Conservation (phyloP, 2,329 filamentous ascomycete species). For the Hirsutella thompsonii region DNA sequence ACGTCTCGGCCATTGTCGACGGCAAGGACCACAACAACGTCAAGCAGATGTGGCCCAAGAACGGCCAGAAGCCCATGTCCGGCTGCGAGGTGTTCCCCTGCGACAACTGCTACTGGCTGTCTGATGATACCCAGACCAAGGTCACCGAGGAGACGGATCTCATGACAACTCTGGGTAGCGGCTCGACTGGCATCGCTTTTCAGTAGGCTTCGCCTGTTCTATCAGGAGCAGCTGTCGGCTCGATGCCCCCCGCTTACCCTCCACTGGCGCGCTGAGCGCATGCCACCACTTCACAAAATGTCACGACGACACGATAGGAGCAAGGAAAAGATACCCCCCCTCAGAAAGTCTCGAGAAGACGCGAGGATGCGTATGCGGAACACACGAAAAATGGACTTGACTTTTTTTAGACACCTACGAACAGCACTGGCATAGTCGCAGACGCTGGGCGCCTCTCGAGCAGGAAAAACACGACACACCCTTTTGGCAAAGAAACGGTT, state of each 20-base stretch:
- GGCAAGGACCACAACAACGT: slow-evolving; percentile 35
- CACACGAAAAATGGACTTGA: no score
- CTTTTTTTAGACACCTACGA: no score
- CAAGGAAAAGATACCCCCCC: slow-evolving; percentile 4
- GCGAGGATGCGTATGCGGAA: no score
- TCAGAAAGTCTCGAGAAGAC: no score
- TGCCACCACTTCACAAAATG: slow-evolving; percentile 2
- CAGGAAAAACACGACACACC: no score
- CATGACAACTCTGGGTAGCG: slow-evolving; percentile 35
- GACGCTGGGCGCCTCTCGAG: no score
- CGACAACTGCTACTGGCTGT: slow-evolving; percentile 37
- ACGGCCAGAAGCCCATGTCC: slow-evolving; percentile 24
- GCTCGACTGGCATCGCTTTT: slow-evolving; percentile 13
- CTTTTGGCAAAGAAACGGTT: no score
- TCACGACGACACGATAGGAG: slow-evolving; percentile 8
- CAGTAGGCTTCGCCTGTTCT: background rate
- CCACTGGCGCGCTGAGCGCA: slow-evolving; percentile 11
- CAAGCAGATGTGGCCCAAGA: slow-evolving; percentile 39
- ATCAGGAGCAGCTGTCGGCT: background rate
- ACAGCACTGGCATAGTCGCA: no score
- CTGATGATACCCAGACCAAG: slow-evolving; percentile 44
- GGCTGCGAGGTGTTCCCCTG: slow-evolving; percentile 41
- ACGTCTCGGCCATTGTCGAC: slow-evolving; percentile 45
- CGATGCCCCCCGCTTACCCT: background rate
- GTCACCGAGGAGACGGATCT: slow-evolving; percentile 32